A percentile compares a stretch with the other conserved stretches of the same genome.
These are phyloP conservation scores for Incumbomyces delicatus DNA, from an alignment of 2,329 filamentous ascomycete genomes.

Conservation along the genomic window DNA sequence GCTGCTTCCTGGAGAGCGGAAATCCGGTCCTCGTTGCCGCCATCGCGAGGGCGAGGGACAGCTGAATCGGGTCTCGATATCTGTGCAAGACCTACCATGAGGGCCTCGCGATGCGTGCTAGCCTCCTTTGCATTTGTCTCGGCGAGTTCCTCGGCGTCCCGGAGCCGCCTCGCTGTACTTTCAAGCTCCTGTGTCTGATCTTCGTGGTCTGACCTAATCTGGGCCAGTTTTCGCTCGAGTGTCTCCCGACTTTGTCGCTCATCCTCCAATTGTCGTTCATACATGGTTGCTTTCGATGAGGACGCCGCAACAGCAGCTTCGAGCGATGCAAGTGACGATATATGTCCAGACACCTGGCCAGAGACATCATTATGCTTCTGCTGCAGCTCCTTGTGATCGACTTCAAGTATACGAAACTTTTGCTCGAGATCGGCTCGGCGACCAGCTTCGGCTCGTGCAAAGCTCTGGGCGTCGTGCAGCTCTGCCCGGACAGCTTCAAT, in stretches of 20 bases:
- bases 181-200: conserved; percentile 69
- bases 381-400: conserved; percentile 76
- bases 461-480: conserved; percentile 67
- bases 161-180: conserved; percentile 60
- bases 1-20: conserved; percentile 70
- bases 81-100: conserved; percentile 73
- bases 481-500: conserved; percentile 78
- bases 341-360: conserved; percentile 59
- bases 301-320: conserved; percentile 71
- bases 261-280: conserved; percentile 75
- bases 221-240: conserved; percentile 65
- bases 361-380: conserved; percentile 58
- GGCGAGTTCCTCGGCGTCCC: conserved; percentile 77
- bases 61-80: conserved; percentile 41
- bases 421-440: conserved; percentile 66
- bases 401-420: conserved; percentile 60
- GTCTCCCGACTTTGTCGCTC: conserved; percentile 67
- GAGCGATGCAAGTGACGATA: conserved; percentile 62
- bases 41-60: conserved; percentile 43
- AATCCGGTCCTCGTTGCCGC: conserved; percentile 47
- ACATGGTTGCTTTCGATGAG: conserved; percentile 60
- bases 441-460: conserved; percentile 72
- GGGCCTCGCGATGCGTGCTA: conserved; percentile 68
- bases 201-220: conserved; percentile 75
- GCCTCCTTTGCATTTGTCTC: conserved; percentile 84